These are phyloP conservation scores for Cyberlindnera mycetangii DNA, from an alignment of 805 yeast genomes.

Conservation along the genomic window DNA sequence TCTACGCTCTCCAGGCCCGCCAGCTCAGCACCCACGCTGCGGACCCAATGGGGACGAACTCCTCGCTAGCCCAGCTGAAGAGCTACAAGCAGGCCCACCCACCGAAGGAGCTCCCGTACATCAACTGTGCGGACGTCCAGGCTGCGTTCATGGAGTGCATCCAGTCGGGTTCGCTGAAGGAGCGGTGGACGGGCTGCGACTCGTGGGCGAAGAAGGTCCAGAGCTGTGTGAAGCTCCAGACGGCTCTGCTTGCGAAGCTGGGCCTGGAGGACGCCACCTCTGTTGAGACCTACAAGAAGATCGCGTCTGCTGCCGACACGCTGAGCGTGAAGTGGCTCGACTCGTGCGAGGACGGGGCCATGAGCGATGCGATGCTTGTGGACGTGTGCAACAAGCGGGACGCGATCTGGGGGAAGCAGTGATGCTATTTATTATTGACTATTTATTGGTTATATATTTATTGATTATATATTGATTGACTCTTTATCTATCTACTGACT, in stretches of 20 bases:
- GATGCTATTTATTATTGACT: background rate
- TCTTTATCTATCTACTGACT: background rate
- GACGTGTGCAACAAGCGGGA: constrained; percentile 19
- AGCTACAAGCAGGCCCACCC: constrained; percentile 3
- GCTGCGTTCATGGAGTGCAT: constrained; percentile 21
- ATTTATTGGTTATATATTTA: background rate
- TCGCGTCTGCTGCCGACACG: constrained; percentile 18
- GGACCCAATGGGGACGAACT: background rate
- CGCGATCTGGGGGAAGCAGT: constrained; percentile 15
- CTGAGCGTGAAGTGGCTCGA: constrained; percentile 17
- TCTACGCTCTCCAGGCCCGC: constrained; percentile 6
- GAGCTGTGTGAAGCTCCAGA: constrained; percentile 21
- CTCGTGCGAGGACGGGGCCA: constrained; percentile 3
- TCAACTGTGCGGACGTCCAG: constrained; percentile 26
- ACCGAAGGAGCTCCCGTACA: constrained; percentile 5
- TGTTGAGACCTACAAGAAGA: constrained; percentile 10
- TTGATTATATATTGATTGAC: background rate
- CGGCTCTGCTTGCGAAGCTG: constrained; percentile 14
- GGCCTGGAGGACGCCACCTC: constrained; percentile 15
- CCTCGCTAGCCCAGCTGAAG: background rate
- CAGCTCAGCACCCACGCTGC: background rate
- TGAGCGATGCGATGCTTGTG: constrained; percentile 8
- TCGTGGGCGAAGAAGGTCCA: constrained; percentile 10
- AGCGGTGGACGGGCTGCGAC: constrained; percentile 20
- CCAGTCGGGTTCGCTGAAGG: constrained; percentile 20